Evolutionary conservation across 2,329 filamentous ascomycete genomes (phyloP), one percentile per base, ranked within the genome.

Genomic region (Fusarium beomiforme): DNA sequence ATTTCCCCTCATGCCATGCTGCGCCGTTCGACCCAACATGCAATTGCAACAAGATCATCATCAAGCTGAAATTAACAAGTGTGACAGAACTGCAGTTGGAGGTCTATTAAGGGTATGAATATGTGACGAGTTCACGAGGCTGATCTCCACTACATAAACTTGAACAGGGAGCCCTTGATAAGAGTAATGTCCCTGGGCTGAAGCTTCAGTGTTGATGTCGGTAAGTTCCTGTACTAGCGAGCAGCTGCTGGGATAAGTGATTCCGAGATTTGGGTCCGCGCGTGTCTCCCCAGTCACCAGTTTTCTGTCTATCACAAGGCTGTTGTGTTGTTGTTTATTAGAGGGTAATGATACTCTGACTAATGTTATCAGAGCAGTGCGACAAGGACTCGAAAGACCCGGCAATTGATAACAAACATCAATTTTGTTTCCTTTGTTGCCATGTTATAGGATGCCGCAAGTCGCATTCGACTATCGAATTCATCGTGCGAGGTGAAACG

Each of bases 111-210:
- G 26, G 24, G 17, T 31, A 33, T 23, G 37, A 39, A 24, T 33
- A 54, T 49, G 58, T 43, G 55, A 50, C 59, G 55, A 44, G 58
- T 44, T 29, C 46, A 24, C 24, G 39, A 68, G 31, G 44, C 41
- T 58, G 65, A 63, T 61, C 55, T 57, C 58, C 50, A 39, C 44
- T 64, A 43, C 68, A 73, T 64, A 62, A 62, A 63, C 51, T 67
- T 57, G 58, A 65, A 21, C 58, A 67, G 47, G 49, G 59, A 69
- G 50, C 58, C 70, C 68, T 72, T 49, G 65, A 33, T 50, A 51
- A 53, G 44, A 50, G 69, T 70, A 75, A 75, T 75, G 70, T 75
- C 62, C 54, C 55, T 71, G 73, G 73, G 73, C 73, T 75, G 64
- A 75, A 76, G 71, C 67, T 68, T 75, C 67, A 74, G 73, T 43